phyloP scores from a whole-genome alignment of 2,329 filamentous ascomycete genomes.

The Fusarium sp. region DNA sequence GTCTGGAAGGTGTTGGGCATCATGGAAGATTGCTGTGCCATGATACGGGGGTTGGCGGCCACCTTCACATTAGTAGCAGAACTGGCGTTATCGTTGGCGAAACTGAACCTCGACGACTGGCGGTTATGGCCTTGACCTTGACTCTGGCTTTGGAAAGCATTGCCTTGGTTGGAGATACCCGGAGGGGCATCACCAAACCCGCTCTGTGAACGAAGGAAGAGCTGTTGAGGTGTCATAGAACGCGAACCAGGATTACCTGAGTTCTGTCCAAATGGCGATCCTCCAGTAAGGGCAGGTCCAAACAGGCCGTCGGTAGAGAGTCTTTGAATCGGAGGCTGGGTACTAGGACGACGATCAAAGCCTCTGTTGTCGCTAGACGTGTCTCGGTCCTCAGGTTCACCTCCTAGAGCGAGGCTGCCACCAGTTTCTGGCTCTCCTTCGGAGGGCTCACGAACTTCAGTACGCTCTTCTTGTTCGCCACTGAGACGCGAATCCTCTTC shows the following conservation, averaged over 20 bases:
- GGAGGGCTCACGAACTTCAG: constrained; percentile 58
- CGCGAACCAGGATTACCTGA: constrained; percentile 69
- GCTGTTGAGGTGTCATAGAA: constrained; percentile 83
- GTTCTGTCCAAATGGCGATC: constrained; percentile 59
- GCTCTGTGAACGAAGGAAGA: constrained; percentile 72
- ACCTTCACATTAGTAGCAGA: constrained; percentile 73
- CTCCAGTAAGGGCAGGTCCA: constrained; percentile 59
- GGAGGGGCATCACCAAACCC: constrained; percentile 70
- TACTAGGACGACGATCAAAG: constrained; percentile 70
- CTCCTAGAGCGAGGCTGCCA: constrained; percentile 86
- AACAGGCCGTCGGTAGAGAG: constrained; percentile 65
- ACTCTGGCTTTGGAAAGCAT: constrained; percentile 58
- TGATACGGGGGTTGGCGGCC: constrained; percentile 80
- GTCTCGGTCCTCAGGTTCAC: constrained; percentile 88
- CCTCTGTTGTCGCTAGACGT: constrained; percentile 60
- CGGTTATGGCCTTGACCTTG: constrained; percentile 73
- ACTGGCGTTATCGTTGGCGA: constrained; percentile 77
- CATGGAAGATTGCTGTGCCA: constrained; percentile 89
- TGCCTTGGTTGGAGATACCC: constrained; percentile 61
- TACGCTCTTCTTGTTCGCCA: constrained; percentile 60
- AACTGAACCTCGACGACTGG: constrained; percentile 88
- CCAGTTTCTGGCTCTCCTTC: constrained; percentile 86
- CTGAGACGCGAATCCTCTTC: constrained; percentile 69
- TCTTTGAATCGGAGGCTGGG: constrained; percentile 82
- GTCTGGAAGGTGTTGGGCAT: constrained; percentile 75